These are phyloP conservation scores for Mycena venus DNA, from an alignment of 768 basidiomycete species.

Conservation along the genomic window DNA sequence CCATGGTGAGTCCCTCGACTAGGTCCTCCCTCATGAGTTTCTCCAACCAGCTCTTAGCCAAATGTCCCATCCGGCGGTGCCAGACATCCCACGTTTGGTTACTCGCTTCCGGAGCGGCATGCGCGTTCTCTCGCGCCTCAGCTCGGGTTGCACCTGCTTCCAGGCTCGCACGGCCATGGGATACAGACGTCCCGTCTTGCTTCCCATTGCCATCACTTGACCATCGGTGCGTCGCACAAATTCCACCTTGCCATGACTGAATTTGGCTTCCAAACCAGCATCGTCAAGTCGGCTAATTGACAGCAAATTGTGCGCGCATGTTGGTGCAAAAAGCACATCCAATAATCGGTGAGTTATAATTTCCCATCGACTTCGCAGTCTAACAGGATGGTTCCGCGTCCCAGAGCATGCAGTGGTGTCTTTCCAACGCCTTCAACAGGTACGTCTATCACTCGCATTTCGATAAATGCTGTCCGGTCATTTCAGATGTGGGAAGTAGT, in stretches of 20 bases:
- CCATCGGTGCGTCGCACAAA: slow-evolving; percentile 7
- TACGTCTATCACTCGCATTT: not conserved
- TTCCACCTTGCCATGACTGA: slow-evolving; percentile 8
- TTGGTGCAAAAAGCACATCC: slow-evolving; percentile 15
- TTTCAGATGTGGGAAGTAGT: slow-evolving; percentile 29
- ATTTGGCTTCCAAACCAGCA: slow-evolving; percentile 18
- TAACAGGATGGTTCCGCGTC: slow-evolving; percentile 22
- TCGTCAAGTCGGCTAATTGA: slow-evolving; percentile 23
- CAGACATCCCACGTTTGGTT: slow-evolving; percentile 24
- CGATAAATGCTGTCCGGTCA: not conserved
- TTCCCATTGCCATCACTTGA: not conserved
- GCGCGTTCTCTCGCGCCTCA: not conserved
- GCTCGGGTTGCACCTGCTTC: not conserved
- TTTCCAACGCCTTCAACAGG: slow-evolving; percentile 13
- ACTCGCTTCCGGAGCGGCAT: slow-evolving; percentile 20
- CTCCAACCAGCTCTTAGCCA: slow-evolving; percentile 15
- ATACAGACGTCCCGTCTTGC: slow-evolving; percentile 22
- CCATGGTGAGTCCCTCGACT: slow-evolving; percentile 19
- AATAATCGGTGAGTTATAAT: slow-evolving; percentile 7
- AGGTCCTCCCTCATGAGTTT: slow-evolving; percentile 5
- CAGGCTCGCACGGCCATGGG: slow-evolving; percentile 5
- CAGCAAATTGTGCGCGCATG: slow-evolving; percentile 4
- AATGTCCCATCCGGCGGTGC: slow-evolving; percentile 25
- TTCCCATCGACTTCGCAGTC: slow-evolving; percentile 14
- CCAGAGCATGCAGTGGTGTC: slow-evolving; percentile 2